A percentile compares a stretch with the other conserved stretches of the same genome.
Conservation (phyloP, 495 filamentous ascomycete genomes). For the Penicillium bovifimosum region DNA sequence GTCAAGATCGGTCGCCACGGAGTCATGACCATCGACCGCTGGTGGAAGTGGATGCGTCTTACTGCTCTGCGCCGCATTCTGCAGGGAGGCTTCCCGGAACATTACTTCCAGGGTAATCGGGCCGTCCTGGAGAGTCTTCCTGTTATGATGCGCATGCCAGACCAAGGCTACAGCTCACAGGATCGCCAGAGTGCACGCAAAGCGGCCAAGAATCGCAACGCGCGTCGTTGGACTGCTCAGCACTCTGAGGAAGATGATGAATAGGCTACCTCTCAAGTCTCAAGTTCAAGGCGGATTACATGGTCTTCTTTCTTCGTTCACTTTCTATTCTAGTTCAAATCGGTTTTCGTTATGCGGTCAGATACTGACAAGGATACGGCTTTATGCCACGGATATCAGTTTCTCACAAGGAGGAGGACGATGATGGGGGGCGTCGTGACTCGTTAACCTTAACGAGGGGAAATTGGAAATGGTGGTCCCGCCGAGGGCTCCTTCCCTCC, state of each 20-base stretch:
- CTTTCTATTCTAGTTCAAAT: too few species aligned
- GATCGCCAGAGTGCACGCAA: conserved; percentile 33
- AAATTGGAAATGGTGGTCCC: too few species aligned
- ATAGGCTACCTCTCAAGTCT: not conserved
- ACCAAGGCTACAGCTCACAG: not conserved
- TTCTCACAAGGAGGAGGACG: too few species aligned
- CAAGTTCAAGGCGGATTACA: not conserved
- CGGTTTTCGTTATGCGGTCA: too few species aligned
- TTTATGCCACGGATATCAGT: not conserved
- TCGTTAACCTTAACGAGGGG: too few species aligned
- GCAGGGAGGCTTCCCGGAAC: conserved; percentile 71
- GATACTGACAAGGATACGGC: not conserved
- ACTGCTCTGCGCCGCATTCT: conserved; percentile 71
- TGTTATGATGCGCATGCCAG: conserved; percentile 36
- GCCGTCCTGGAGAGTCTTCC: conserved; percentile 73
- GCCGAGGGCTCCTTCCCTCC: too few species aligned
- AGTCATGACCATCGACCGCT: conserved; percentile 75
- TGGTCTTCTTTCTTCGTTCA: not conserved
- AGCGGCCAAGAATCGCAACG: conserved; percentile 32
- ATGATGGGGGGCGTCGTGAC: too few species aligned
- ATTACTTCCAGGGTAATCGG: conserved; percentile 80
- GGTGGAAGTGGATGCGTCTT: conserved; percentile 82
- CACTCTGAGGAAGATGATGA: conserved; percentile 24
- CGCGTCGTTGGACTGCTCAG: conserved; percentile 30
- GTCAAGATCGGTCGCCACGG: conserved; percentile 68